Evolutionary conservation across 1,139 yeast genomes (phyloP), one percentile per base, ranked within the genome.

Genomic region (Suhomyces bokatorum): DNA sequence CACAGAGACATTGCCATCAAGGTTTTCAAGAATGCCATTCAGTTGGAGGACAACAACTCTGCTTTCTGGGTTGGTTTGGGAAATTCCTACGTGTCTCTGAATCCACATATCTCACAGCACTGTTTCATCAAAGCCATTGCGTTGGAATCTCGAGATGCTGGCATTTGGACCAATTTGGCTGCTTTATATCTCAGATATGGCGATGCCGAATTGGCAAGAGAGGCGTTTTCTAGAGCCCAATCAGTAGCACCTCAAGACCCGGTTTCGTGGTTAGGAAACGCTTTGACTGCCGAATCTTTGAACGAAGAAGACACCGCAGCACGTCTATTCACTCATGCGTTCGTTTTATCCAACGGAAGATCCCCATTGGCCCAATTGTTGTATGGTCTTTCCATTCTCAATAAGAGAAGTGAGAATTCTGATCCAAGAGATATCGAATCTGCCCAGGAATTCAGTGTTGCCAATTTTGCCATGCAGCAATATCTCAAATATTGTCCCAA

Each of bases 181-280:
- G 78, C 87, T 6, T 69, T 93, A 33, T 91, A 87, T 53, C 68
- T 91, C 49, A 73, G 79, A 38, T 75, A 77, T 49, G 85, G 84
- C 5, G 98, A 91, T 59, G 56, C 74, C 6, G 83, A 79, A 42
- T 75, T 93, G 36, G 95, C 98, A 0, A 76, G 77, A 41, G 84
- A 85, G 49, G 83, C 96, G 0, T 82, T 87, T 51, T 69, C 76
- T 39, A 78, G 88, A 52, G 85, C 95, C 0, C 95, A 88, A 54
- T 82, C 96, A 14, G 71, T 87, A 10, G 86, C 93, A 2, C 97
- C 99, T 1, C 86, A 83, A 42, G 78, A 75, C 45, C 74, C 87
- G 0, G 72, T 73, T n/a, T 79, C 97, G 0, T 93, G 99, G 98
- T 63, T 87, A 32, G 97, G 97, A 1, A 81, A 85, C 58, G 98